Base-by-base conservation (phyloP, 2,329 filamentous ascomycete genomes). In the Pseudogymnoascus sp. region DNA sequence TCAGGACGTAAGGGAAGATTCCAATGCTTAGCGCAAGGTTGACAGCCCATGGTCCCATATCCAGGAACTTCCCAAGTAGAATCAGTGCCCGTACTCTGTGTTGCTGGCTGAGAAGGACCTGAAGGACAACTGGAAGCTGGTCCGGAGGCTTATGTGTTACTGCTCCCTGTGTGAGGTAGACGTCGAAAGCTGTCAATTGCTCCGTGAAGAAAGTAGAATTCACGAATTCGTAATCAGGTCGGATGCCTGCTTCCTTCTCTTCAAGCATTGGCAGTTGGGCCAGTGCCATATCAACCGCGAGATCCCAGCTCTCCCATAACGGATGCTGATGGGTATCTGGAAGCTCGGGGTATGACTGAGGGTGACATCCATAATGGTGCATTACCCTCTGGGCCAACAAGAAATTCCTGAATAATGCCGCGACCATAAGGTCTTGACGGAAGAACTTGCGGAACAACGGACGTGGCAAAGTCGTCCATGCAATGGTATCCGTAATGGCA, bases 1-100 rank as follows among this genome's bases (percentile, higher is more conserved):
- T 99, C 36, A 99, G 79, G n/a, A 99, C 95, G 72, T 99, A 99
- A 0, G 95, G 95, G 75, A 99, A 99, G 66, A 99, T 99, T 23
- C 95, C 95, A 66, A 99, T 99, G 75, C 93, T 97, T 14, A 99
- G 82, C 14, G 95, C 95, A 42, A 99, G 85, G 74, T 97, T 95
- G n/a, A 99, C 95, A 31, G 95, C 96, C 95, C 95, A 99, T 0
- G 95, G 95, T 0, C 95, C 95, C 40, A 97, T 84, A 71, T 99
- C 95, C 18, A 99, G 80, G 75, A 99, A 99, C 68, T 92, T 91
- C 64, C 93, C 95, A 0, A 99, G 82, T 5, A 99, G 79, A 61
- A 99, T 96, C 66, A 99, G 81, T 14, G 95, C 95, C 60, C 95
- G 84, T 25, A 99, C 85, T 68, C 95, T 83, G 74, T 99, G 95